Percentiles rank a stretch among this genome's conserved stretches.
Evolutionary conservation across 306 rosid genomes (phyloP).

Genomic region (Cucumis cinereus): DNA sequence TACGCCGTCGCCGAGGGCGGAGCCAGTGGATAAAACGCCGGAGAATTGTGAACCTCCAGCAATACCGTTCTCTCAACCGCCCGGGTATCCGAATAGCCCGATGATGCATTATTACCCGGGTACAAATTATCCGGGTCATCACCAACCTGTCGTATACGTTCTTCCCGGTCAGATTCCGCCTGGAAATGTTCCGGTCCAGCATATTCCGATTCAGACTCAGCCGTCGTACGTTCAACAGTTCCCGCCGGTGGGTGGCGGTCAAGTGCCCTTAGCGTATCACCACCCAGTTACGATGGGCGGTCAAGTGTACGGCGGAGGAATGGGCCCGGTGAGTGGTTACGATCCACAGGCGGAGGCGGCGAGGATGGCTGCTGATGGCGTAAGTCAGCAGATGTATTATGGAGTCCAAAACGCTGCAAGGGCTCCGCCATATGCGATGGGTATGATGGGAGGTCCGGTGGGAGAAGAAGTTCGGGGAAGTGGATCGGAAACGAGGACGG

Average conservation of each 20-base stretch:
- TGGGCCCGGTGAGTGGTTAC: slow-evolving; percentile 23
- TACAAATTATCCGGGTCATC: slow-evolving; percentile 28
- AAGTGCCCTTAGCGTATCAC: slow-evolving; percentile 43
- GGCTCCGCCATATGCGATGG: slow-evolving; percentile 21
- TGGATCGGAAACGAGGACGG: slow-evolving; percentile 27
- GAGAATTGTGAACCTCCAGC: slow-evolving; percentile 22
- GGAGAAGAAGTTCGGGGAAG: slow-evolving; percentile 33
- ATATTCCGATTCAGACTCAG: slow-evolving; percentile 23
- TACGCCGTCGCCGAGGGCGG: slow-evolving; percentile 18
- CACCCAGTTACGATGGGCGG: slow-evolving; percentile 32
- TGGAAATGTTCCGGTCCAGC: slow-evolving; percentile 22
- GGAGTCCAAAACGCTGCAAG: slow-evolving; percentile 23
- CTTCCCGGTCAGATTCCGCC: slow-evolving; percentile 24
- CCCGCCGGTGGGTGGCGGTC: slow-evolving; percentile 25
- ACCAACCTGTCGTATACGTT: slow-evolving; percentile 30
- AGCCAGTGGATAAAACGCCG: slow-evolving; percentile 19
- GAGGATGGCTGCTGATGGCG: slow-evolving; percentile 22
- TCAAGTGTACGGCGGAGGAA: slow-evolving; percentile 36
- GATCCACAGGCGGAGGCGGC: slow-evolving; percentile 31
- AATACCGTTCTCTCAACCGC: slow-evolving; percentile 8
- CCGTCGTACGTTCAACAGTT: slow-evolving; percentile 36
- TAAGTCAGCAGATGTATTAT: slow-evolving; percentile 41
- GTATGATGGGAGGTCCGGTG: slow-evolving; percentile 25
- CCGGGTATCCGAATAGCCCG: slow-evolving; percentile 18
- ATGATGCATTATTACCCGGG: slow-evolving; percentile 25